Evolutionary conservation across 331 rosid species (phyloP), one percentile per base, ranked within the genome.

Genomic region (Arachis monticola): DNA sequence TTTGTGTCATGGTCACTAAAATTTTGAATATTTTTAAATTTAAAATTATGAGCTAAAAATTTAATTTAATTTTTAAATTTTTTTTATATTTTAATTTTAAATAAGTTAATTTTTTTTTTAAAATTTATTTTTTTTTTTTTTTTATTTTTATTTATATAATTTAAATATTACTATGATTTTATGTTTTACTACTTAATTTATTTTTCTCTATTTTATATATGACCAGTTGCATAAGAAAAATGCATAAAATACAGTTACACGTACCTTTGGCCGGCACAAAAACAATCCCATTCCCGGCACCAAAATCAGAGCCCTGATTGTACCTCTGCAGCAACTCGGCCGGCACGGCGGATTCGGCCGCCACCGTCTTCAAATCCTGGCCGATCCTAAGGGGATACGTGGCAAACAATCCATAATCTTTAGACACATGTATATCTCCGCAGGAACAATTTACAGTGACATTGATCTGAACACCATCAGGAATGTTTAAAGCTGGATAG

Each of bases 231-330:
- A 35, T 35, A 35, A 35, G 40, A 35, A 35, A 35, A 35, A 35
- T 35, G 40, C 40, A 1, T 22, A 57, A n/a, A 30, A 41, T 5
- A 0, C 7, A 55, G 5, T 48, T 22, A 14, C 74, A 52, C 1
- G 40, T 35, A 86, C 90, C 90, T 86, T 32, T 78, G 3, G 90
- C 88, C 83, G 90, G 90, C 84, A 86, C 56, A 76, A 78, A 78
- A 3, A 83, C 73, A 0, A 78, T 30, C 5, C 77, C 82, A 70
- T 12, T 31, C 8, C 76, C 87, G 2, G 75, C 71, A 7, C 48
- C 61, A 41, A 83, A 81, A 72, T 86, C 40, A 0, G 82, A 40
- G 12, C 40, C 64, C 1, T 79, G 84, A 41, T 83, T 86, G 59
- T 86, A 83, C 22, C 73, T 55, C 69, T 35, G 64, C 4, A 86